Conservation (phyloP, 2,329 filamentous ascomycete species). For the Microcyclosporella mali region DNA sequence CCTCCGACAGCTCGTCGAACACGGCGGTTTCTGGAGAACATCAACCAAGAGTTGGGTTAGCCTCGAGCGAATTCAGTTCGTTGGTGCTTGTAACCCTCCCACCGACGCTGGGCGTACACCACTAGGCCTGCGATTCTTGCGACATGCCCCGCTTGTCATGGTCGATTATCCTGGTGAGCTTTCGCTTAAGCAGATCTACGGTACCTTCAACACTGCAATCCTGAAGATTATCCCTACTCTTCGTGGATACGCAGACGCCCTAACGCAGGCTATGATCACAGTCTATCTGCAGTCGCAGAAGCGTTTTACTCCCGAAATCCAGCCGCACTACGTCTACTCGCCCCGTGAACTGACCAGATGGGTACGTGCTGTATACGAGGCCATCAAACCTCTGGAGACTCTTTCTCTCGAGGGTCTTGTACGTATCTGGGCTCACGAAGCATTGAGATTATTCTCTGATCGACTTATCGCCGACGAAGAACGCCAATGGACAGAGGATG, state of each 20-base stretch:
- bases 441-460: slow-evolving; percentile 92
- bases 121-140: slow-evolving; percentile 85
- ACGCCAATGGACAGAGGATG: slow-evolving; percentile 87
- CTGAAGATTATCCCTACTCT: slow-evolving; percentile 94
- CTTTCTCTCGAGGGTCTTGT: slow-evolving; percentile 86
- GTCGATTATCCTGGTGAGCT: slow-evolving; percentile 97
- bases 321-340: slow-evolving; percentile 98
- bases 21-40: slow-evolving; percentile 98
- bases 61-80: slow-evolving; percentile 95
- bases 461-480: slow-evolving; percentile 92
- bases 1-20: slow-evolving; percentile 92
- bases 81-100: slow-evolving; percentile 96
- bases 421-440: slow-evolving; percentile 97
- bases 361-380: slow-evolving; percentile 96
- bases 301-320: slow-evolving; percentile 90
- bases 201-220: slow-evolving; percentile 92
- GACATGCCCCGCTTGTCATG: slow-evolving; percentile 98
- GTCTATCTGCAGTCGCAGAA: slow-evolving; percentile 93
- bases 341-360: slow-evolving; percentile 96
- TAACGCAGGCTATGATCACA: slow-evolving; percentile 96
- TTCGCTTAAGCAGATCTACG: slow-evolving; percentile 94
- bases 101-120: slow-evolving; percentile 95
- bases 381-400: slow-evolving; percentile 83
- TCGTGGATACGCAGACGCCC: slow-evolving; percentile 87
- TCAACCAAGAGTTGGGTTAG: slow-evolving; percentile 97